These are phyloP conservation scores for Eucalyptus erythrocorys DNA, from an alignment of 345 rosid genomes.

Conservation along the genomic window DNA sequence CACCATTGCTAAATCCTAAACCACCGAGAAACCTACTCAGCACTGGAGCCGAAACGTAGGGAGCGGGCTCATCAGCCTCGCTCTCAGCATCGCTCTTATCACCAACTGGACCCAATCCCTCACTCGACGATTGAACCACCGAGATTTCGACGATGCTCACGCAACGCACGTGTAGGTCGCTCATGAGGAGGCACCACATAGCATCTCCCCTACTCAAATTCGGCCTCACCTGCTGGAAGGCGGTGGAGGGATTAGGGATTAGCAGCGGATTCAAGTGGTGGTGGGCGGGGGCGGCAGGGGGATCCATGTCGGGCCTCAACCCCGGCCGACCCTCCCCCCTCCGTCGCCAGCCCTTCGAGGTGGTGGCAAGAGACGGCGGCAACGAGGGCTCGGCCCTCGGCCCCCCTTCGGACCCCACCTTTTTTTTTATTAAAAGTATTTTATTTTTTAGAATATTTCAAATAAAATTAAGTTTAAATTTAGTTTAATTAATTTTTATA, in stretches of 20 bases:
- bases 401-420: too few relatives aligned
- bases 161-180: slow-evolving; percentile 79
- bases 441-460: too few relatives aligned
- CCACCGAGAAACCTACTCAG: slow-evolving; percentile 72
- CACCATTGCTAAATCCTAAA: too few relatives aligned
- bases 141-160: slow-evolving; percentile 67
- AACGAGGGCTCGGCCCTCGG: too few relatives aligned
- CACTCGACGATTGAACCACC: slow-evolving; percentile 1
- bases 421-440: too few relatives aligned
- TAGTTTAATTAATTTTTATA: too few relatives aligned
- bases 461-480: too few relatives aligned
- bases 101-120: slow-evolving; percentile 1
- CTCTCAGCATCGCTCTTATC: slow-evolving; percentile 17
- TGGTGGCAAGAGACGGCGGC: too few relatives aligned
- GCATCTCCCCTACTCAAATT: slow-evolving; percentile 97
- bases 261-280: not conserved
- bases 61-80: slow-evolving; percentile 20
- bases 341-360: too few relatives aligned
- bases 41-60: slow-evolving; percentile 37
- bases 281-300: not conserved
- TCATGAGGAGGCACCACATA: slow-evolving; percentile 91
- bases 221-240: too few relatives aligned
- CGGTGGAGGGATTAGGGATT: not conserved
- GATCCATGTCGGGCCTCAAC: not conserved
- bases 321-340: too few relatives aligned